Base-by-base conservation (phyloP, 2,329 filamentous ascomycete genomes). In the Claviceps capensis region DNA sequence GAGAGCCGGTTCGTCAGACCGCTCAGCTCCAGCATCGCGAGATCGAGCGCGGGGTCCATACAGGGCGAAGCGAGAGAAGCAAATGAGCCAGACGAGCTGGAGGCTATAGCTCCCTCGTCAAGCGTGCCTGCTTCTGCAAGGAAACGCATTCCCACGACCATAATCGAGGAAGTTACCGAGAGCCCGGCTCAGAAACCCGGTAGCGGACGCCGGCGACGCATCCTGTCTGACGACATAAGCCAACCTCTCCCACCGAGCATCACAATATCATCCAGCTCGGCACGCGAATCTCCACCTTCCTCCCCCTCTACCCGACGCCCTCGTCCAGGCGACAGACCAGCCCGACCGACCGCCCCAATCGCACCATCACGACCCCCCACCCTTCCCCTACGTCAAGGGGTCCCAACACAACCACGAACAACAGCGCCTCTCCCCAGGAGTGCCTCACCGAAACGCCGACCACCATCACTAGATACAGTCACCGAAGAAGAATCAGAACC, bases 151-250 rank as follows among this genome's bases (percentile, higher is more conserved):
- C 55, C 60, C 5, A 48, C 49, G 1, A 49, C 45, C 2, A 52
- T 58, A 0, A 46, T 59, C 5, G 62, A 61, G 23, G 58, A 63
- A 48, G 57, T 63, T 2, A 58, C 55, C 34, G 63, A 82, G 58
- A 80, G 77, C 52, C 78, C 79, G 0, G 64, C 58, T 8, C 62
- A 75, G 56, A 77, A 76, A 14, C 78, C 78, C 1, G 78, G 78
- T 2, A 81, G 76, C 56, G 78, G 77, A 1, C 71, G 69, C 8
- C 65, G 76, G 48, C 69, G 71, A 26, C 67, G 61, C 3, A 60
- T 76, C 14, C 63, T 61, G 14, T 59, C 65, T 7, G 64, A 62
- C 37, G 65, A 3, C 14, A 3, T 17, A 16, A 23, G 1, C n/a
- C 30, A 36, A 16, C 43, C 44, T 36, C n/a, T 42, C 14, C 49